Base-by-base conservation (phyloP, 129 eudicot genomes). In the Heracleum sosnowskyi region DNA sequence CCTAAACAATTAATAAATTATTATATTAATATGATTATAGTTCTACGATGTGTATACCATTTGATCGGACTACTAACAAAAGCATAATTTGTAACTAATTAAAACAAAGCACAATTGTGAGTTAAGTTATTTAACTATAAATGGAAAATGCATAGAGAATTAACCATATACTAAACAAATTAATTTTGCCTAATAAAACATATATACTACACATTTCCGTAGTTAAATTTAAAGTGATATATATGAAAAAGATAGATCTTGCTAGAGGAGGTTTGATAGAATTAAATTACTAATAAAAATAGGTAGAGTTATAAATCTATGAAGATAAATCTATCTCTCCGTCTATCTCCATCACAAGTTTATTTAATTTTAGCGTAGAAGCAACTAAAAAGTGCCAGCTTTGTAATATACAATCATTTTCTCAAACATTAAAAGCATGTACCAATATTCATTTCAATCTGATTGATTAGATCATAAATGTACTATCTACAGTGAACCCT, bases 281-380 rank as follows among this genome's bases (percentile, higher is more conserved):
- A 60, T 26, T n/a, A 60, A 60, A 12, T 10, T 60, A 60, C 33
- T n/a, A n/a, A 72, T 4, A 41, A 22, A 41, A 41, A 72, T 72
- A n/a, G 53, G 3, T 22, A 72, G 51, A 73, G 55, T 11, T n/a
- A 2, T 1, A 26, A 60, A 60, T 34, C 29, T 60, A 60, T 2
- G 29, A 60, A 44, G 11, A 10, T n/a, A 26, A 29, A 60, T 26
- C 24, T 18, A n/a, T n/a, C n/a, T n/a, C n/a, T 36, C 39, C 4
- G 36, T 2, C 28, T 36, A 73, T 73, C 57, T 26, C 77, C 4
- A 44, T 44, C 77, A 44, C 16, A 60, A 28, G 39, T 9, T 74
- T n/a, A 40, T 44, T 6, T 74, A 74, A 44, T 44, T 69, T 75
- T 77, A 60, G 73, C 73, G 37, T 77, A 60, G 80, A 77, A 77